Conservation (phyloP, 1,284 basidiomycete genomes). For the Trichosporon sp. region DNA sequence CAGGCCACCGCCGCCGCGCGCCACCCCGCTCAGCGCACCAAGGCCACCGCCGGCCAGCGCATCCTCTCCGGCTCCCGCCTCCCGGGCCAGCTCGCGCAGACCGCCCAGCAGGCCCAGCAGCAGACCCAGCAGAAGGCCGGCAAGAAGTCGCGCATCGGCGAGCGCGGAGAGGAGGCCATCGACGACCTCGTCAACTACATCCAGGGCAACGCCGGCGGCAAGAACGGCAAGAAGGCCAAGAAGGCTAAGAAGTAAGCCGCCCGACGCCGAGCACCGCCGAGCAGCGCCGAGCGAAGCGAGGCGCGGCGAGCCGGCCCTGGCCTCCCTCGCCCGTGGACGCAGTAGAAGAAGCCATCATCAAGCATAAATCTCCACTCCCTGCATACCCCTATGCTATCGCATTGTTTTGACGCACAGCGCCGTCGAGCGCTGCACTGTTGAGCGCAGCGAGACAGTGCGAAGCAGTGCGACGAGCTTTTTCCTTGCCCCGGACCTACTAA, state of each 20-base stretch:
- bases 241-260: neutral
- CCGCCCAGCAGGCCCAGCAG: neutral
- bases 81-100: slow-evolving; percentile 7
- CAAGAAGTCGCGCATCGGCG: slow-evolving; percentile 28
- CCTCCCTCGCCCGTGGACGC: neutral
- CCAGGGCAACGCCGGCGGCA: slow-evolving; percentile 32
- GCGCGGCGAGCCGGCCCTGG: no score
- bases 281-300: neutral
- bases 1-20: slow-evolving; percentile 27
- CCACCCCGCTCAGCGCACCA: slow-evolving; percentile 7
- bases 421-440: neutral
- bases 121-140: neutral
- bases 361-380: neutral
- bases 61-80: slow-evolving; percentile 14
- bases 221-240: neutral
- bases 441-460: no score
- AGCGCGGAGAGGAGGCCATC: slow-evolving; percentile 45
- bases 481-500: no score
- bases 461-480: no score
- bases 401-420: neutral
- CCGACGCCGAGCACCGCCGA: neutral
- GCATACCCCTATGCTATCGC: slow-evolving; percentile 3
- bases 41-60: slow-evolving; percentile 11
- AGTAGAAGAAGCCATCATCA: neutral
- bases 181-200: slow-evolving; percentile 53